Evolutionary conservation across 768 basidiomycete genomes (phyloP).

Genomic region (Lactifluus rugatus): DNA sequence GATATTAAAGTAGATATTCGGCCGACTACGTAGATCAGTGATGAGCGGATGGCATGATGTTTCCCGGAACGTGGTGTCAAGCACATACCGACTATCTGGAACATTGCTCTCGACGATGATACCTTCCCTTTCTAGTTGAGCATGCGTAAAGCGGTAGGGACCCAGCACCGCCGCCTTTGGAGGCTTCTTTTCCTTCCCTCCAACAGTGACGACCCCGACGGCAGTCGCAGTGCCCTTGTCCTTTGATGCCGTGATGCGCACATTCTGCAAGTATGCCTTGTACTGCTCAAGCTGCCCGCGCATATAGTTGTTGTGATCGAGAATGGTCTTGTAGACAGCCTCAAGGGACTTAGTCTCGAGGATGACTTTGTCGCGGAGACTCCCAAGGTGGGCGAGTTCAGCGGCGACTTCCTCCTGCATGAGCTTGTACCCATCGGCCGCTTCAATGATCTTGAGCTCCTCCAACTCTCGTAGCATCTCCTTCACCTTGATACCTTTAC

Average conservation of each 20-base stretch:
- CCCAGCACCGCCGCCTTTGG: slow-evolving; percentile 79
- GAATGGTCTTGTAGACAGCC: slow-evolving; percentile 98
- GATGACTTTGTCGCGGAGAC: slow-evolving; percentile 90
- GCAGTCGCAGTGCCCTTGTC: slow-evolving; percentile 82
- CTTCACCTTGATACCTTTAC: slow-evolving; percentile 98
- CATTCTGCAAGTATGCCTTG: slow-evolving; percentile 98
- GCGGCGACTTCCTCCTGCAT: slow-evolving; percentile 97
- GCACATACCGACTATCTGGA: slow-evolving; percentile 83
- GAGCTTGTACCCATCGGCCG: slow-evolving; percentile 74
- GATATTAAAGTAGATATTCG: slow-evolving; percentile 98
- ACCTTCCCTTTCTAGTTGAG: slow-evolving; percentile 96
- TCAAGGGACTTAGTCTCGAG: slow-evolving; percentile 89
- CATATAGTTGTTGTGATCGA: slow-evolving; percentile 98
- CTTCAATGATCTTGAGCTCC: slow-evolving; percentile 78
- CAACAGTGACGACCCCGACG: slow-evolving; percentile 91
- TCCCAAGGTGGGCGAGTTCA: slow-evolving; percentile 93
- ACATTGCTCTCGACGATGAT: slow-evolving; percentile 99
- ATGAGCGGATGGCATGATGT: slow-evolving; percentile 6
- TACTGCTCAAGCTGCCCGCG: slow-evolving; percentile 96
- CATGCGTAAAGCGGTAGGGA: slow-evolving; percentile 96
- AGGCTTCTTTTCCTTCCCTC: slow-evolving; percentile 95
- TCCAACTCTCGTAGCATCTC: slow-evolving; percentile 97
- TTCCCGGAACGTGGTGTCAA: not conserved
- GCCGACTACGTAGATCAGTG: slow-evolving; percentile 47
- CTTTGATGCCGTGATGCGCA: slow-evolving; percentile 79